A percentile compares a stretch with the other conserved stretches of the same genome.
Conservation (phyloP, 345 rosid genomes). For the Adansonia digitata region DNA sequence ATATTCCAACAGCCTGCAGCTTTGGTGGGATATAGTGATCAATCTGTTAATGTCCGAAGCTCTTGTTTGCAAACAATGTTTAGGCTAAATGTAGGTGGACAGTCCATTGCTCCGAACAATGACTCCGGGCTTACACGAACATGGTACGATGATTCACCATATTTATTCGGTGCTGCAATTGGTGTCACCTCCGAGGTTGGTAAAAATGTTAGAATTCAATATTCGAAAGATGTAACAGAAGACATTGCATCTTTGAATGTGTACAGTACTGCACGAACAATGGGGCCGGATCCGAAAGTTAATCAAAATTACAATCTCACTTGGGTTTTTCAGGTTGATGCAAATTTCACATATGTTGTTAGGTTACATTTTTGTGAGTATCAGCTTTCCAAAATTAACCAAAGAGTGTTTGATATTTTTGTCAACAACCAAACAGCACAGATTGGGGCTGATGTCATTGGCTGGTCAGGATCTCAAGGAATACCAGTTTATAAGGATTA, state of each 20-base stretch:
- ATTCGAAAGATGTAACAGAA: constrained; percentile 15
- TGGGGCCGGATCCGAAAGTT: constrained; percentile 35
- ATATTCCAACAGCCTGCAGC: constrained; percentile 28
- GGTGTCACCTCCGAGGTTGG: constrained; percentile 28
- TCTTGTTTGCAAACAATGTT: constrained; percentile 47
- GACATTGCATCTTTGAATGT: constrained; percentile 41
- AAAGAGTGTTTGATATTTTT: constrained; percentile 46
- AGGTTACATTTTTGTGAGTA: constrained; percentile 61
- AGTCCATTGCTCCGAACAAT: constrained; percentile 28
- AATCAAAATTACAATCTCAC: constrained; percentile 45
- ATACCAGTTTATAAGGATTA: constrained; percentile 45
- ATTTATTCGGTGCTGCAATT: constrained; percentile 29
- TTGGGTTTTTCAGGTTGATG: constrained; percentile 53
- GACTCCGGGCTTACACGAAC: constrained; percentile 45
- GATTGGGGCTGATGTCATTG: constrained; percentile 41
- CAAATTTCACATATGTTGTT: constrained; percentile 47
- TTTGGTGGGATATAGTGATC: constrained; percentile 34
- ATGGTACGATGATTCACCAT: constrained; percentile 58
- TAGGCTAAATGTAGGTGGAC: constrained; percentile 55
- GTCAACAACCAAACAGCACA: constrained; percentile 48
- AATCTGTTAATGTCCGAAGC: constrained; percentile 13
- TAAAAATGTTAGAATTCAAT: constrained; percentile 20
- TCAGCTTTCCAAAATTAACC: constrained; percentile 26
- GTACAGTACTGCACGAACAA: constrained; percentile 39
- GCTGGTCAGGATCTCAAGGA: constrained; percentile 38